Evolutionary conservation across 2,329 filamentous ascomycete genomes (phyloP).

Genomic region (Fusarium anthophilum): DNA sequence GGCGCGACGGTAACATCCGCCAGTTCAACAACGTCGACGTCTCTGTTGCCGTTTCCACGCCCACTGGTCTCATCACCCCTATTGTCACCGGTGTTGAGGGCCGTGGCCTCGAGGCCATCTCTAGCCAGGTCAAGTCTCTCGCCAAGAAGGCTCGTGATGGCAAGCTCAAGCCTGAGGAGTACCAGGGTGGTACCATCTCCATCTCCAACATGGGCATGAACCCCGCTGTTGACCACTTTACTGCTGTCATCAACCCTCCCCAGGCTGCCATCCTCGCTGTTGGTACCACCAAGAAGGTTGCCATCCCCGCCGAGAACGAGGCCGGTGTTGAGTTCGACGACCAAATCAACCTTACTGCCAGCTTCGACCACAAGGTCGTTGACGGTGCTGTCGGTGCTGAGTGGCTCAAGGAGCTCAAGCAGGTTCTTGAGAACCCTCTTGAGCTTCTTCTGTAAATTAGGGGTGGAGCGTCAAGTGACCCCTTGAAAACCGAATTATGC

Average conservation of each 20-base stretch:
- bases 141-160: constrained; percentile 95
- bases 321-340: constrained; percentile 90
- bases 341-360: constrained; percentile 92
- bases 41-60: constrained; percentile 94
- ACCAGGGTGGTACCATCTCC: constrained; percentile 98
- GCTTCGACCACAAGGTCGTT: constrained; percentile 99
- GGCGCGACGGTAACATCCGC: constrained; percentile 89
- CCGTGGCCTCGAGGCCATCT: constrained; percentile 90
- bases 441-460: constrained; percentile 83
- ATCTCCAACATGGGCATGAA: constrained; percentile 99
- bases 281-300: constrained; percentile 95
- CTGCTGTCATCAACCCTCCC: constrained; percentile 98
- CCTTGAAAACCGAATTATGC: not conserved
- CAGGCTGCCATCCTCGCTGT: constrained; percentile 96
- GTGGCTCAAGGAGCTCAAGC: constrained; percentile 97
- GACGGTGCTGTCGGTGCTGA: constrained; percentile 96
- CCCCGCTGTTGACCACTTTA: constrained; percentile 93
- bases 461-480: not conserved
- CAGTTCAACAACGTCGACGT: constrained; percentile 95
- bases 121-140: constrained; percentile 90
- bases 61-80: constrained; percentile 93
- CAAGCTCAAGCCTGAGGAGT: constrained; percentile 99
- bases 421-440: constrained; percentile 95
- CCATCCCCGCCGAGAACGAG: constrained; percentile 84
- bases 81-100: constrained; percentile 91